These are phyloP conservation scores for Ustilago nuda DNA, from an alignment of 1,284 basidiomycete genomes.

Conservation along the genomic window DNA sequence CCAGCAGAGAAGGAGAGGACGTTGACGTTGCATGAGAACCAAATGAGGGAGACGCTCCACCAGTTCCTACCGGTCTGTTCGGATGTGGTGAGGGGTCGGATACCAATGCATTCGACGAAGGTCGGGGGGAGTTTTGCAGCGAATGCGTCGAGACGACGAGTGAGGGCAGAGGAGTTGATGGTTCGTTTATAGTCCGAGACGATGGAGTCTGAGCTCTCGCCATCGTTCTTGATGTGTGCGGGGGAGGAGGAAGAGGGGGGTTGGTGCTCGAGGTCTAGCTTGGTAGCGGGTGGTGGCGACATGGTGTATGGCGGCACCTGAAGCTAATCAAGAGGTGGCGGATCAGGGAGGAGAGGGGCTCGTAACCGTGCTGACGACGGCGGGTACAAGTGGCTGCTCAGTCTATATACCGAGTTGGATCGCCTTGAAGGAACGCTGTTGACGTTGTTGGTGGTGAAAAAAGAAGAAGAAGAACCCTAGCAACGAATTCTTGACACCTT, in stretches of 20 bases:
- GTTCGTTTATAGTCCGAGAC: constrained; percentile 35
- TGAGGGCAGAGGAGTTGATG: constrained; percentile 19
- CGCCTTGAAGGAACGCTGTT: too few relatives aligned
- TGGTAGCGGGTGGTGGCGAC: constrained; percentile 6
- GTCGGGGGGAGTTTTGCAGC: constrained; percentile 24
- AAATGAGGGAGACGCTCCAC: constrained; percentile 70
- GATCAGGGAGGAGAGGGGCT: background rate
- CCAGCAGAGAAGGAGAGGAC: constrained; percentile 75
- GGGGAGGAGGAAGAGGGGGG: constrained; percentile 1
- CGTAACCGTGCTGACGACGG: background rate
- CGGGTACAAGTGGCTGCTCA: background rate
- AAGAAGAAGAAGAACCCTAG: background rate
- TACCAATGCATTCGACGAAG: constrained; percentile 51
- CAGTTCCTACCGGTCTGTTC: constrained; percentile 65
- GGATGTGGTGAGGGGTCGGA: constrained; percentile 46
- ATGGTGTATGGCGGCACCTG: background rate
- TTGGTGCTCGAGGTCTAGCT: constrained; percentile 41
- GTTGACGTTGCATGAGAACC: constrained; percentile 65
- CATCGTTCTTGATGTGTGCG: background rate
- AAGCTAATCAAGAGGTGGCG: background rate
- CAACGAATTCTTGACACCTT: background rate
- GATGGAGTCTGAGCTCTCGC: constrained; percentile 16
- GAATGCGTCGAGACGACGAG: constrained; percentile 29
- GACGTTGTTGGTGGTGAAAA: background rate
- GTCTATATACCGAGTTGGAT: too few relatives aligned